These are phyloP conservation scores for Limnanthes douglasii DNA, from an alignment of 345 rosid genomes.

Conservation along the genomic window DNA sequence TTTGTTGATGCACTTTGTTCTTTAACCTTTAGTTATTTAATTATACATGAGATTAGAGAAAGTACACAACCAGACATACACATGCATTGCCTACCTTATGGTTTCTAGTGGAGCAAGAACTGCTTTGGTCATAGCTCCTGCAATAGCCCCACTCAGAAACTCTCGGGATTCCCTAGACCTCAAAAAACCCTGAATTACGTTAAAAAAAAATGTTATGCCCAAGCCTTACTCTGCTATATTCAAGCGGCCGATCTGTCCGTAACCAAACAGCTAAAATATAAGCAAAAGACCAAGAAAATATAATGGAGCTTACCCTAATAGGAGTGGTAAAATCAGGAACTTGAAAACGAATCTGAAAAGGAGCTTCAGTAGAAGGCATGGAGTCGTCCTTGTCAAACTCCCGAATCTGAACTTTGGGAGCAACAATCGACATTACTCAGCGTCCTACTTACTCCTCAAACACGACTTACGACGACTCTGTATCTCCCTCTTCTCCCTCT, in stretches of 20 bases:
- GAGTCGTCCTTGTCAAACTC: constrained; percentile 28
- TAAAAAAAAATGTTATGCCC: background rate
- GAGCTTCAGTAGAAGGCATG: constrained; percentile 17
- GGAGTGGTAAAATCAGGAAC: constrained; percentile 41
- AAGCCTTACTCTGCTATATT: background rate
- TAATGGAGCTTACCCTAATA: constrained; percentile 31
- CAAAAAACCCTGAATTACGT: constrained; percentile 39
- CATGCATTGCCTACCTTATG: constrained; percentile 40
- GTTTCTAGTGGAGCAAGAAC: constrained; percentile 98
- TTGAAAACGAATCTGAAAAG: constrained; percentile 42
- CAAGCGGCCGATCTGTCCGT: background rate
- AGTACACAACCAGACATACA: background rate
- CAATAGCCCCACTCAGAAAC: constrained; percentile 94
- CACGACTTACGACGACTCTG: too few relatives aligned
- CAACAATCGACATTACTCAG: constrained; percentile 35
- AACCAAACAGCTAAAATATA: constrained; percentile 7
- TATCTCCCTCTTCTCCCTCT: too few relatives aligned
- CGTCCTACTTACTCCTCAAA: too few relatives aligned
- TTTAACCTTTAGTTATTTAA: too few relatives aligned
- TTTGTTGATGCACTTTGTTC: too few relatives aligned
- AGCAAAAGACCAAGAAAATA: background rate
- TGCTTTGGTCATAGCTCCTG: constrained; percentile 98
- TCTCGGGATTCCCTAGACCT: constrained; percentile 75
- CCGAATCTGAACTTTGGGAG: constrained; percentile 51
- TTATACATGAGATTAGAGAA: too few relatives aligned